Base-by-base conservation (phyloP, 2,329 filamentous ascomycete species). In the Aureobasidium mangrovei region DNA sequence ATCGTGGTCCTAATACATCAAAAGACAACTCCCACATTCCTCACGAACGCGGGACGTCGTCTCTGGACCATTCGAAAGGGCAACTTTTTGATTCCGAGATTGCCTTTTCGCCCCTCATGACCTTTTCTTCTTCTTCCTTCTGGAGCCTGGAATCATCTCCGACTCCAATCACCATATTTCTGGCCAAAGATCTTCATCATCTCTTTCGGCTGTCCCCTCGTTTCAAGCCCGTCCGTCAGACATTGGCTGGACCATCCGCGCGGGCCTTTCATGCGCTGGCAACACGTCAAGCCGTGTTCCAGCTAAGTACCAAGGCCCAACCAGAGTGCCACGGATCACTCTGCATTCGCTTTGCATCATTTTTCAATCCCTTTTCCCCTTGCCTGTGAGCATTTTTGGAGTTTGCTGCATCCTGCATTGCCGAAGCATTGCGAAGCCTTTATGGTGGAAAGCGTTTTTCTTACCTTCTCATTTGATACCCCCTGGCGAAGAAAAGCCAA, bases 341-440 rank as follows among this genome's bases (percentile, higher is more conserved):
- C 49, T 53, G 49, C 49, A 53, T 38, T 53, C 49, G 49, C 49
- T 53, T 53, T 38, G 49, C 49, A 43, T 53, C 49, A 31, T 40
- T 18, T 40, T 18, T 24, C 8, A 12, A 24, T 18, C 38, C n/a
- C 5, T 36, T 31, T 53, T 31, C 8, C 31, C n/a, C 38, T 42
- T 41, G 36, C 31, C 47, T 41, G 38, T 53, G 1, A 31, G 24
- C 8, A 7, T 38, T 12, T 33, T 38, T 44, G 39, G 32, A 28
- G 33, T 53, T 44, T 44, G 40, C 40, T 53, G 49, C 49, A 38
- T 53, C 49, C 26, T 44, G 40, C 49, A 53, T 53, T 24, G 49
- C 35, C 47, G 38, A 36, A 51, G 47, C 49, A 53, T 53, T 43
- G 49, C 49, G 49, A 43, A 27, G 29, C 33, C 32, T 31, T 28